These are phyloP conservation scores for Linnemannia elongata DNA, from an alignment of 192 early-diverging fungal genomes.

Conservation along the genomic window DNA sequence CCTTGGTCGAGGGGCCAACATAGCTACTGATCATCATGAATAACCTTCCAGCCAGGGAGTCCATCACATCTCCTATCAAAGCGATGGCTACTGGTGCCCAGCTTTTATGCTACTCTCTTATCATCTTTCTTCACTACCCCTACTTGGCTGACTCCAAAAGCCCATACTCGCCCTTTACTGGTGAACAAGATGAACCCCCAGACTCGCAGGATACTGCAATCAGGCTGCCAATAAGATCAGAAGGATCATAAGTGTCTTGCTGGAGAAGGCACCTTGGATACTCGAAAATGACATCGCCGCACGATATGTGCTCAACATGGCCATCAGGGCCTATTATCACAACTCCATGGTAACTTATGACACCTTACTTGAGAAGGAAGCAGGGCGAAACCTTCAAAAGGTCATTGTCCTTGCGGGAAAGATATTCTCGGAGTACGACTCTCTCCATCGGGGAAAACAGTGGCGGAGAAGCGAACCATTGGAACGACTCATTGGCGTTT, in stretches of 20 bases:
- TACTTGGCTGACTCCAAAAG: conserved; percentile 39
- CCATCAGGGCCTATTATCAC: conserved; percentile 33
- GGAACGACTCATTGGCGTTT: conserved; percentile 4
- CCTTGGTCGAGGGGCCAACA: conserved; percentile 41
- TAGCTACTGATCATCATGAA: conserved; percentile 29
- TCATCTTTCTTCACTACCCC: conserved; percentile 46
- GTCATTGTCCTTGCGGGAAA: conserved; percentile 18
- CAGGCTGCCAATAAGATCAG: conserved; percentile 49
- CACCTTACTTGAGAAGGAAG: conserved; percentile 23
- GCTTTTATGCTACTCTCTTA: conserved; percentile 41
- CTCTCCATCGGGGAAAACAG: background rate
- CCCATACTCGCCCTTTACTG: conserved; percentile 21
- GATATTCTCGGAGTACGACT: conserved; percentile 1
- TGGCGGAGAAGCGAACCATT: background rate
- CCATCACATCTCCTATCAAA: conserved; percentile 29
- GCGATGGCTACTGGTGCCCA: conserved; percentile 29
- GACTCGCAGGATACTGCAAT: conserved; percentile 51
- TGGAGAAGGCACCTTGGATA: conserved; percentile 30
- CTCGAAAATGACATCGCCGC: conserved; percentile 38
- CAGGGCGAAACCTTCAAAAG: conserved; percentile 36
- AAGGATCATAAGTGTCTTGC: conserved; percentile 30
- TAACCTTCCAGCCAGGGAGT: conserved; percentile 25
- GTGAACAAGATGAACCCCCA: conserved; percentile 4
- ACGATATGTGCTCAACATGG: conserved; percentile 45
- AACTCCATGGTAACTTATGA: conserved; percentile 28